Conservation (phyloP, 2,329 filamentous ascomycete species). For the Coniochaeta sp. region DNA sequence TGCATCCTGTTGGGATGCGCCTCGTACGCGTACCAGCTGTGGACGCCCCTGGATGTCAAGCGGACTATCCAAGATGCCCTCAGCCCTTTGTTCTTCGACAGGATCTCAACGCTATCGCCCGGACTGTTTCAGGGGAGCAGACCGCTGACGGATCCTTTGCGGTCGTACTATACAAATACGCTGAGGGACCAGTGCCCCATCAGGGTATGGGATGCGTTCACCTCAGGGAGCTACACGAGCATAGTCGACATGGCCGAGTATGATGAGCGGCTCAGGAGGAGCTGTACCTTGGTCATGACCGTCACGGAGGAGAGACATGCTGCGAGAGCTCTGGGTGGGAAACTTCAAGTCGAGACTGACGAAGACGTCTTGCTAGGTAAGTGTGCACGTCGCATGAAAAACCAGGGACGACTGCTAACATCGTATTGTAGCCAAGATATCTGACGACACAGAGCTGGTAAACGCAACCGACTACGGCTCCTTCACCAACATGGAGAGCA, state of each 20-base stretch:
- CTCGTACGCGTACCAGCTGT: slow-evolving; percentile 37
- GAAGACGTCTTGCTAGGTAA: slow-evolving; percentile 39
- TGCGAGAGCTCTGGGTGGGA: slow-evolving; percentile 33
- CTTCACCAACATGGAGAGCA: slow-evolving; percentile 39
- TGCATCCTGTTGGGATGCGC: slow-evolving; percentile 44
- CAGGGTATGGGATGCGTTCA: slow-evolving; percentile 41
- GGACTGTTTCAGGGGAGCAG: slow-evolving; percentile 28
- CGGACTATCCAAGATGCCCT: slow-evolving; percentile 51
- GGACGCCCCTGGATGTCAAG: slow-evolving; percentile 47
- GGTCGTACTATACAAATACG: slow-evolving; percentile 37
- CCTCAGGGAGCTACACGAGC: slow-evolving; percentile 42
- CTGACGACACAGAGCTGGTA: slow-evolving; percentile 29
- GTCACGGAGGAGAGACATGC: slow-evolving; percentile 44
- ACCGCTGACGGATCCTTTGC: slow-evolving; percentile 33
- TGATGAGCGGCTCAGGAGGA: slow-evolving; percentile 35
- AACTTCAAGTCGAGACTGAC: slow-evolving; percentile 29
- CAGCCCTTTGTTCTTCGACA: slow-evolving; percentile 47
- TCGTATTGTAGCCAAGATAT: slow-evolving; percentile 28
- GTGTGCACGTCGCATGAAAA: slow-evolving; percentile 14
- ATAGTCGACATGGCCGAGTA: slow-evolving; percentile 39
- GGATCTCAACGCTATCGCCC: slow-evolving; percentile 45
- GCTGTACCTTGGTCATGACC: slow-evolving; percentile 46
- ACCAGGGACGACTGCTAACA: slow-evolving; percentile 8
- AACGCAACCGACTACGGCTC: slow-evolving; percentile 45
- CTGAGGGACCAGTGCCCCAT: slow-evolving; percentile 28